Evolutionary conservation across 1,284 basidiomycete genomes (phyloP), one percentile per base, ranked within the genome.

Genomic region (Gymnopus androsaceus): DNA sequence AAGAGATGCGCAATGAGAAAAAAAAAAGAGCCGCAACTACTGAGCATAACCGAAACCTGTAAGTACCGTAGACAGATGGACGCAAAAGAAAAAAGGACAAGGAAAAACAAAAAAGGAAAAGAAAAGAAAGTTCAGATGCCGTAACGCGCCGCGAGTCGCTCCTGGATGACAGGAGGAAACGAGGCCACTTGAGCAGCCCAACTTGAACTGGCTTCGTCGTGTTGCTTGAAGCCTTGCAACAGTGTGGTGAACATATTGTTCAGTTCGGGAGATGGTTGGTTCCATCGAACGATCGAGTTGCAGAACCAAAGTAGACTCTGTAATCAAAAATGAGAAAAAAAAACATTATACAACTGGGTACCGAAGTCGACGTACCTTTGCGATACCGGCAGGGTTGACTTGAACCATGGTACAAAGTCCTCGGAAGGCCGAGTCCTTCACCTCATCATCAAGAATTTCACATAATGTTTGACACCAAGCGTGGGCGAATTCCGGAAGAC

Each of bases 371-470:
- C 83, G 63, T 58, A 90, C 92, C 80, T 91, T 91, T 48, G 92
- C 84, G 59, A 97, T 92, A 2, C 94, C 95, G 51, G 84, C 85
- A 11, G 96, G 96, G 69, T 98, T 98, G 49, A 86, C 85, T 72
- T 95, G 92, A 61, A 99, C 94, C 59, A 98, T 88, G 54, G 94
- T 94, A 75, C 97, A 99, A 65, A 99, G 84, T 2, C 97, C 97
- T 57, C 95, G 82, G 84, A 99, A 99, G 4, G 97, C 97, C n/a
- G 94, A 97, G 69, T 98, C 97, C 76, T 99, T 99, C 77, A 99
- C 97, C 65, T 99, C 96, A 68, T 99, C 99, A 69, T 99, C 97
- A 64, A 97, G 91, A 71, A 99, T 99, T 72, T 99, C 97, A 74
- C 95, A 95, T 55, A 99, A 75, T 7, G 96, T 95, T 64, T 94